Evolutionary conservation across 805 yeast species (phyloP), one percentile per base, ranked within the genome.

Genomic region (Nakazawaea ambrosiae): DNA sequence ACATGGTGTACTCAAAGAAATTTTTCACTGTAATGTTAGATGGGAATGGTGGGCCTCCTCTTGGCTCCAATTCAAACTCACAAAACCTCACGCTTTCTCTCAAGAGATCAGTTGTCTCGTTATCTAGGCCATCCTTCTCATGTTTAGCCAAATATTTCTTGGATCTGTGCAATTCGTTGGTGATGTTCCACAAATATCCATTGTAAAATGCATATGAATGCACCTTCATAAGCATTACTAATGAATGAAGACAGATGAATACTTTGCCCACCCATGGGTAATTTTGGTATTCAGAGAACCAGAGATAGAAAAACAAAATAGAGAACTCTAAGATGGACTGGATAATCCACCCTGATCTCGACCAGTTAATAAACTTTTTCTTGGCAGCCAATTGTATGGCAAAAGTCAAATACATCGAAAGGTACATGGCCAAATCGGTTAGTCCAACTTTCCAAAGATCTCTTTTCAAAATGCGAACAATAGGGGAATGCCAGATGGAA

Each of bases 231-330:
- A 94, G 55, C 46, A 88, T 65, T 2, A 92, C 97, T 34, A 87
- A 65, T 9, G 88, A 75, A 54, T 92, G 98, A 36, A 92, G 63
- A 42, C 86, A 73, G 44, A 92, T 60, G 50, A 86, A 92, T 30
- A 89, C 89, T 51, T 79, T 78, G 2, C 87, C 95, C 34, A 89
- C 83, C 98, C 98, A 92, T 10, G 94, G 87, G 49, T 72, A 83
- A 28, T 68, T 62, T 54, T 63, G 57, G 33, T 54, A 53, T 31
- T 79, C 75, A 4, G 92, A 75, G 50, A 75, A 65, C 45, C 64
- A 58, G 30, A 79, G 52, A 63, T 75, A 83, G 39, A 71, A 68
- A 8, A 58, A 37, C 9, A 86, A 52, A 49, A 70, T 81, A 0
- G 45, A 40, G 5, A 76, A 35, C 51, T 88, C 94, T 33, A 72